Evolutionary conservation across 2,329 filamentous ascomycete species (phyloP), one percentile per base, ranked within the genome.

Genomic region (Penicillium palitans): DNA sequence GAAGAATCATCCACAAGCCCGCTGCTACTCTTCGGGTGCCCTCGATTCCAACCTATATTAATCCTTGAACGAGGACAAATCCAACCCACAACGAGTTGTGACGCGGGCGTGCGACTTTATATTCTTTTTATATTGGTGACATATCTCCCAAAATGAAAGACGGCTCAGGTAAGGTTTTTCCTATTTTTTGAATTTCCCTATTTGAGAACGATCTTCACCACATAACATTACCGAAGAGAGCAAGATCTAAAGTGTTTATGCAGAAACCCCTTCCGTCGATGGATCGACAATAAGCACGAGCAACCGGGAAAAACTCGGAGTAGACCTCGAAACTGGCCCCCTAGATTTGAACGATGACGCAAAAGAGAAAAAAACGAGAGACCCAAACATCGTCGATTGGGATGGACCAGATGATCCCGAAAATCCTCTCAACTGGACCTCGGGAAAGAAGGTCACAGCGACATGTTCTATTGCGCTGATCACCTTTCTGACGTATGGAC

Each of bases 321-420:
- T 19, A 8, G 63, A 66, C 35, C 21, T 63, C 1, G 64, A 66
- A 39, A 50, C 39, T 12, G 64, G 60, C n/a, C 44, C 31, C 2
- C 40, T 25, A 6, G 13, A 55, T 19, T 21, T 25, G 4, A 19
- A 3, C 1, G 41, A 24, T 3, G 19, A 41, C 35, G 37, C n/a
- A 27, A 37, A 54, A 17, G 40, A 47, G 24, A 47, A 50, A 35
- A 40, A 7, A 10, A 10, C 57, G 4, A 37, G 41, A 9, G 63
- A 84, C 61, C 78, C 80, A 2, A 80, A 84, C 59, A 72, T 84
- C 13, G 81, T 88, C 13, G 81, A 80, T 58, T 89, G 85, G 83
- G 83, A 87, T 62, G 80, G 82, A 0, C 79, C 81, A 0, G 72
- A 83, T 55, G 85, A 87, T 55, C 81, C 81, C 0, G 64, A 64